A percentile compares a stretch with the other conserved stretches of the same genome.
Conservation (phyloP, 1,284 basidiomycete species). For the Marasmius tenuissimus region DNA sequence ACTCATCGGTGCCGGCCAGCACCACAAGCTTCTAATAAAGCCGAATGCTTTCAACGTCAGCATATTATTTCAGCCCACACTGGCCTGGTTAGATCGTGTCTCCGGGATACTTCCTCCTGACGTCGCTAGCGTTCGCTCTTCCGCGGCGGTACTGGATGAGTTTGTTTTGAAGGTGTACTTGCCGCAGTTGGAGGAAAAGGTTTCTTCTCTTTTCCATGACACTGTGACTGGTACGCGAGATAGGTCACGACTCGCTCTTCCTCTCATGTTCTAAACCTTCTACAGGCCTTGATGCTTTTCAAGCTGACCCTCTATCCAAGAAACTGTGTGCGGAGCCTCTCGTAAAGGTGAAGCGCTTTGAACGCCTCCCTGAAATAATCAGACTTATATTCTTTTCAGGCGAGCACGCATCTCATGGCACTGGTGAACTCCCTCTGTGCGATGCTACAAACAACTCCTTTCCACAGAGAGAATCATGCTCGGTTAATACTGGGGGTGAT, state of each 20-base stretch:
- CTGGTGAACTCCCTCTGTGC: constrained; percentile 90
- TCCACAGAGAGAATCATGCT: constrained; percentile 93
- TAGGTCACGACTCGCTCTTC: neutral
- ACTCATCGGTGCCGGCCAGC: constrained; percentile 67
- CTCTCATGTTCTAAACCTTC: neutral
- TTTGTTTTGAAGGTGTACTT: constrained; percentile 94
- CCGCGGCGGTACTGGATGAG: constrained; percentile 84
- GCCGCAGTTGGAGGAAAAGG: constrained; percentile 95
- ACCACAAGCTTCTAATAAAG: constrained; percentile 84
- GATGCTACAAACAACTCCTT: constrained; percentile 93
- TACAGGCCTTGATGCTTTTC: constrained; percentile 81
- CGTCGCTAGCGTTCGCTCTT: constrained; percentile 66
- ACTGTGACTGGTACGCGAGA: constrained; percentile 68
- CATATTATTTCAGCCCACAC: constrained; percentile 90
- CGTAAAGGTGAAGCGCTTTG: constrained; percentile 58
- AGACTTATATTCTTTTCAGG: constrained; percentile 39
- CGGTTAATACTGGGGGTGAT: constrained; percentile 94
- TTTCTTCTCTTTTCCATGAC: constrained; percentile 84
- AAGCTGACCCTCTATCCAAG: constrained; percentile 67
- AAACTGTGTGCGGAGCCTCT: constrained; percentile 70
- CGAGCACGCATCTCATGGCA: constrained; percentile 83
- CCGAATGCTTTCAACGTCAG: constrained; percentile 96
- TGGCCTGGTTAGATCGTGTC: constrained; percentile 81
- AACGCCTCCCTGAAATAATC: neutral
- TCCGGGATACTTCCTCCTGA: constrained; percentile 75